These are phyloP conservation scores for Naegleria gruberi DNA, from an alignment of 208 protist genomes.

Conservation along the genomic window DNA sequence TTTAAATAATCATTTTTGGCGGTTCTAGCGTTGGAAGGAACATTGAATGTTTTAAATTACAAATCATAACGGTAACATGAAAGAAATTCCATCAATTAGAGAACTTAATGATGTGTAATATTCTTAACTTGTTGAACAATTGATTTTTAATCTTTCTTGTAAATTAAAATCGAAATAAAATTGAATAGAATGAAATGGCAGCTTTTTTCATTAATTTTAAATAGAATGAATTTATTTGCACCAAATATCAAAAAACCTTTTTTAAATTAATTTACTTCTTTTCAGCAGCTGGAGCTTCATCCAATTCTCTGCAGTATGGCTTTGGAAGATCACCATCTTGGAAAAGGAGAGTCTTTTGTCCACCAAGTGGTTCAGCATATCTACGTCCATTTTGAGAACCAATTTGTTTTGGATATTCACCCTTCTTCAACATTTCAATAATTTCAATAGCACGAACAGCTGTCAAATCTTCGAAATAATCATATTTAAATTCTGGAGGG, in stretches of 20 bases:
- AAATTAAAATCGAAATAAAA: no score
- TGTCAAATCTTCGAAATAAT: slow-evolving; percentile 33
- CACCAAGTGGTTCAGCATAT: neutral
- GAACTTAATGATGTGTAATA: no score
- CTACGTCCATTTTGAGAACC: slow-evolving; percentile 24
- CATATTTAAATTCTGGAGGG: slow-evolving; percentile 21
- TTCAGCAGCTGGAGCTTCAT: neutral
- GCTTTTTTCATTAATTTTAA: no score
- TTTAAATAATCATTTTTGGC: neutral
- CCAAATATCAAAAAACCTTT: no score
- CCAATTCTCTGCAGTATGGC: slow-evolving; percentile 26
- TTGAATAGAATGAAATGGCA: no score
- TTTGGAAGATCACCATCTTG: neutral
- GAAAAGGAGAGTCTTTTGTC: slow-evolving; percentile 18
- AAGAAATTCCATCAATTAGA: no score
- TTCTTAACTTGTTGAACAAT: no score
- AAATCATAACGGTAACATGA: no score
- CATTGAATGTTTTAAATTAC: no score
- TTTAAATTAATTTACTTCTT: neutral
- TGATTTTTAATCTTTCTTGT: no score
- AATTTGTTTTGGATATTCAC: neutral
- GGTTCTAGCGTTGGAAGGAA: neutral
- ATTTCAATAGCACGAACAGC: slow-evolving; percentile 19
- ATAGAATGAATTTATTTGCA: no score
- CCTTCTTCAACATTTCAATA: slow-evolving; percentile 23